phyloP scores from a whole-genome alignment of 208 protist genomes.

The Trypanosoma cruzi region DNA sequence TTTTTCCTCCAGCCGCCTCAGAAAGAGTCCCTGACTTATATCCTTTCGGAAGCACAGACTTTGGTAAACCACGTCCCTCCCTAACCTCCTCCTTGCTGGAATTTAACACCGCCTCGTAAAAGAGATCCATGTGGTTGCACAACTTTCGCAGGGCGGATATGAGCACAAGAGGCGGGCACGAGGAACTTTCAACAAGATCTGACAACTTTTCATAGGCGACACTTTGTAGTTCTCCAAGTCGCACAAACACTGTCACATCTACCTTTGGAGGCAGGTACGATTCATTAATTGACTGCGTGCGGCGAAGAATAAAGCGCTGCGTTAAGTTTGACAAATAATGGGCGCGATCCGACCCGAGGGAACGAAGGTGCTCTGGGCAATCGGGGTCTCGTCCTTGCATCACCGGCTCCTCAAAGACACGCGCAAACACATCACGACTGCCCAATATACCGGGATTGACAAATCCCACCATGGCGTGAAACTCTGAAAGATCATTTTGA shows the following conservation, averaged over 20 bases:
- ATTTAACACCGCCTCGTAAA: conserved; percentile 69
- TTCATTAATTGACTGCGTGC: conserved; percentile 85
- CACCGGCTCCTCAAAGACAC: conserved; percentile 82
- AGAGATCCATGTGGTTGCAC: conserved; percentile 95
- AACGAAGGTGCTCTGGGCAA: conserved; percentile 61
- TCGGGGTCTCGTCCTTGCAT: conserved; percentile 63
- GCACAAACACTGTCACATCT: conserved; percentile 86
- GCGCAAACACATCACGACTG: conserved; percentile 78
- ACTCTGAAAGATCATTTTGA: conserved; percentile 92
- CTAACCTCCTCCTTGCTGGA: conserved; percentile 45
- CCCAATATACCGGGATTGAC: conserved; percentile 86
- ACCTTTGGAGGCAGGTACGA: conserved; percentile 86
- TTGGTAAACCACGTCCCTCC: conserved; percentile 48
- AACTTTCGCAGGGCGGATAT: conserved; percentile 91
- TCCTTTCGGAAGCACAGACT: conserved; percentile 60
- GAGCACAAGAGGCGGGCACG: conserved; percentile 79
- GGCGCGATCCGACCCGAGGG: conserved; percentile 72
- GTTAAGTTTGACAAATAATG: conserved; percentile 84
- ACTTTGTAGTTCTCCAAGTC: conserved; percentile 63
- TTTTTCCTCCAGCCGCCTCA: conserved; percentile 65
- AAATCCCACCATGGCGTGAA: conserved; percentile 90
- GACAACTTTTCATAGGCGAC: conserved; percentile 72
- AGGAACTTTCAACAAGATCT: conserved; percentile 44
- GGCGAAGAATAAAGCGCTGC: conserved; percentile 82
- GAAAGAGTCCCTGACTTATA: conserved; percentile 59